phyloP scores from a whole-genome alignment of 2,329 filamentous ascomycete genomes.

The Daldinia sp. region DNA sequence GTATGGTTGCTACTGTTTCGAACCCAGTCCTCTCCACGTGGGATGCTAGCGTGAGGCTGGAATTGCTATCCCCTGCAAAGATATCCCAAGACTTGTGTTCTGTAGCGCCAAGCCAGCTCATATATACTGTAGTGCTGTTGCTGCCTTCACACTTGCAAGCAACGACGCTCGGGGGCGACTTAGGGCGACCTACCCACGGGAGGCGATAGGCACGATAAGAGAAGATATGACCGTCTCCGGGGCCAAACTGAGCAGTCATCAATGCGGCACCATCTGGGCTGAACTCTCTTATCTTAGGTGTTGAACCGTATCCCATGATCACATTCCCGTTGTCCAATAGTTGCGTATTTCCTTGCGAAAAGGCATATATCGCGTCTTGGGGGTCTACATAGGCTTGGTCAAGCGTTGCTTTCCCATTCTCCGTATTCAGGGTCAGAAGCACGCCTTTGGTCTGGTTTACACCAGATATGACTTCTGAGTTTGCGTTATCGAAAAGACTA shows the following conservation, averaged over 20 bases:
- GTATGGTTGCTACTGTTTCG: conserved; percentile 36
- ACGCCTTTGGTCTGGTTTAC: conserved; percentile 45
- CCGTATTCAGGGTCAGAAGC: conserved; percentile 42
- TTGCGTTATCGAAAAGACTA: conserved; percentile 55
- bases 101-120: conserved; percentile 56
- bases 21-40: conserved; percentile 35
- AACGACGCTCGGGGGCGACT: conserved; percentile 35
- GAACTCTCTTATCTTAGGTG: conserved; percentile 54
- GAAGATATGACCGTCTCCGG: conserved; percentile 31
- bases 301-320: conserved; percentile 54
- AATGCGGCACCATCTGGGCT: conserved; percentile 48
- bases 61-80: conserved; percentile 39
- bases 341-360: conserved; percentile 44
- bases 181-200: conserved; percentile 49
- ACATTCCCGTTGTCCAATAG: conserved; percentile 43
- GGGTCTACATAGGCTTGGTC: conserved; percentile 38
- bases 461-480: conserved; percentile 39
- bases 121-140: conserved; percentile 47
- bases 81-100: conserved; percentile 54
- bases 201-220: conserved; percentile 55
- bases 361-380: conserved; percentile 36
- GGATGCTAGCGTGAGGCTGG: conserved; percentile 25
- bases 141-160: conserved; percentile 36
- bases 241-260: conserved; percentile 52
- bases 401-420: conserved; percentile 50